phyloP scores from a whole-genome alignment of 2,329 filamentous ascomycete genomes.

The Coniochaeta ligniaria region DNA sequence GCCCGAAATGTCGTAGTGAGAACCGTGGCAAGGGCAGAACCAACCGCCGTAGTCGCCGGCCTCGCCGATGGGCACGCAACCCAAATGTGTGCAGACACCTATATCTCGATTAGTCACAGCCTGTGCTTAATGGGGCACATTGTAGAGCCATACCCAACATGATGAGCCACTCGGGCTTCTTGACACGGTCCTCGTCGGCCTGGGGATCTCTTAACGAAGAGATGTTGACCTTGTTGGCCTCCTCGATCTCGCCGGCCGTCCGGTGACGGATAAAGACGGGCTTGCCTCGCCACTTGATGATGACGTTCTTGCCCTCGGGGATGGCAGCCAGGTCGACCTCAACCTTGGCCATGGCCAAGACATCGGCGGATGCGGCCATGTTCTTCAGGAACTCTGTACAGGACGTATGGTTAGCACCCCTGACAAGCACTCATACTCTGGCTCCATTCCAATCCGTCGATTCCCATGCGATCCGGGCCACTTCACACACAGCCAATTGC shows the following conservation, averaged over 20 bases:
- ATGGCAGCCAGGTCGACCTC: conserved; percentile 90
- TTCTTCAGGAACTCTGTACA: conserved; percentile 92
- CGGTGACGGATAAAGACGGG: conserved; percentile 99
- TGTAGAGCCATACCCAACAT: conserved; percentile 69
- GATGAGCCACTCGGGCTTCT: conserved; percentile 98
- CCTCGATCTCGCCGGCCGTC: conserved; percentile 84
- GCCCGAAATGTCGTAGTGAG: conserved; percentile 99
- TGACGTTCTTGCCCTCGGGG: conserved; percentile 99
- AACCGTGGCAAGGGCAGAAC: conserved; percentile 99
- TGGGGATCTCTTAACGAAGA: conserved; percentile 84
- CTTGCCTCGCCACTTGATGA: conserved; percentile 99
- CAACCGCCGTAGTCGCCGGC: conserved; percentile 96
- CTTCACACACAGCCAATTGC: not conserved
- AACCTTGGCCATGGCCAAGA: conserved; percentile 98
- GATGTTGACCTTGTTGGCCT: conserved; percentile 85
- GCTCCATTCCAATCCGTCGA: not conserved
- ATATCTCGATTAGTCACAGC: conserved; percentile 13
- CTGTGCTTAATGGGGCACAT: not conserved
- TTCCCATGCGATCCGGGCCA: not conserved
- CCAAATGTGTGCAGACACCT: conserved; percentile 98
- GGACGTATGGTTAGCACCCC: not conserved
- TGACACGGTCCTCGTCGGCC: conserved; percentile 82
- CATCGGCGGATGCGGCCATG: conserved; percentile 98
- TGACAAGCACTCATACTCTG: not conserved
- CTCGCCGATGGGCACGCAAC: conserved; percentile 98